Percentiles rank a stretch among this genome's conserved stretches.
Evolutionary conservation across 2,329 filamentous ascomycete genomes (phyloP).

Genomic region (Trichoderma breve): DNA sequence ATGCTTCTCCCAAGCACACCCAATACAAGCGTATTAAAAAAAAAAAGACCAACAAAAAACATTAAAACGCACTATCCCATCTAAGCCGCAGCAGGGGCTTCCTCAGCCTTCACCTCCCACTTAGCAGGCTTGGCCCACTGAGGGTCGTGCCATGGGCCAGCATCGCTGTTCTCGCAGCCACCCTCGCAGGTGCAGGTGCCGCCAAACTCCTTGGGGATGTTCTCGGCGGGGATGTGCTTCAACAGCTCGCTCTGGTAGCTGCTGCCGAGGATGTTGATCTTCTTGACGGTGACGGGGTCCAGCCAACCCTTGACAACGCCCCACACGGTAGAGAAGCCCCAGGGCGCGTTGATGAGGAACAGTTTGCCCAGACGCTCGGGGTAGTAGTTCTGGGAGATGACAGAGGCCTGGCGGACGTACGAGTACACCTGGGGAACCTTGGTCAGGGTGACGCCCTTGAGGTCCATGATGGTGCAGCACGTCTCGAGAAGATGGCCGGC

Average conservation of each 20-base stretch:
- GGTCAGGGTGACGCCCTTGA: slow-evolving; percentile 86
- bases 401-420: slow-evolving; percentile 81
- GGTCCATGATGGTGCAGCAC: slow-evolving; percentile 97
- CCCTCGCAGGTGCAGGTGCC: slow-evolving; percentile 78
- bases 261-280: slow-evolving; percentile 86
- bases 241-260: slow-evolving; percentile 83
- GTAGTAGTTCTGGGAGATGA: slow-evolving; percentile 98
- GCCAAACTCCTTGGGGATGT: slow-evolving; percentile 82
- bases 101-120: slow-evolving; percentile 54
- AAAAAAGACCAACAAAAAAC: slow-evolving; percentile 4
- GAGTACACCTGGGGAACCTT: slow-evolving; percentile 82
- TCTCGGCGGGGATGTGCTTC: slow-evolving; percentile 81
- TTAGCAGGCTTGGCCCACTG: slow-evolving; percentile 65
- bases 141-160: slow-evolving; percentile 81
- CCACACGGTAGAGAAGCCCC: slow-evolving; percentile 89
- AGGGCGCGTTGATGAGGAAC: slow-evolving; percentile 97
- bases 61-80: neutral
- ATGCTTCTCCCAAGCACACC: neutral
- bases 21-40: slow-evolving; percentile 19
- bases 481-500: slow-evolving; percentile 88
- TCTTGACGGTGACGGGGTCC: slow-evolving; percentile 92
- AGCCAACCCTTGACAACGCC: slow-evolving; percentile 87
- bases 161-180: slow-evolving; percentile 83
- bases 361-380: slow-evolving; percentile 93
- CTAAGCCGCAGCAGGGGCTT: slow-evolving; percentile 27